Evolutionary conservation across 139 green algal genomes (phyloP).

Genomic region (Asterochloris sp.): DNA sequence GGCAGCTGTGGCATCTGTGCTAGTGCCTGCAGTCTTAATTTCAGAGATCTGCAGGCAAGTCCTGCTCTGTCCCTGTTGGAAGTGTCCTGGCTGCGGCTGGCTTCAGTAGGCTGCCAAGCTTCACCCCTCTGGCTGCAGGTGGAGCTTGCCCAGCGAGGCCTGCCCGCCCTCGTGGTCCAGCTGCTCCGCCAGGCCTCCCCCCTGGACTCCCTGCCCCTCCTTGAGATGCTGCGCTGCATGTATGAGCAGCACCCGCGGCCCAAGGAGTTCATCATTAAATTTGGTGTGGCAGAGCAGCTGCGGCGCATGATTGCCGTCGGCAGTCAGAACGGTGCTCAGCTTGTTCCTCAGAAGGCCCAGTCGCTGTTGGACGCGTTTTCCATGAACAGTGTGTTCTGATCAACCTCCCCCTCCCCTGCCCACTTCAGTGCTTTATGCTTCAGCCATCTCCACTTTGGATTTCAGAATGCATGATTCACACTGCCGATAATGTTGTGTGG

Average conservation of each 20-base stretch:
- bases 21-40: background rate
- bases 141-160: constrained; percentile 28
- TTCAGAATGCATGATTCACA: no score
- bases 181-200: constrained; percentile 34
- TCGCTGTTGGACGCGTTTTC: constrained; percentile 71
- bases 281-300: constrained; percentile 48
- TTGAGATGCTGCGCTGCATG: constrained; percentile 56
- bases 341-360: constrained; percentile 54
- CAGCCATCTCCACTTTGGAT: no score
- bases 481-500: no score
- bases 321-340: constrained; percentile 27
- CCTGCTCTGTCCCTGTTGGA: no score
- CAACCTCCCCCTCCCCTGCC: no score
- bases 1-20: no score
- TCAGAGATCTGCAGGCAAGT: no score
- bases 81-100: no score
- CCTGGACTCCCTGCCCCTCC: constrained; percentile 29
- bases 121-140: background rate
- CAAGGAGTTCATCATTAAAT: constrained; percentile 75
- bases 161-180: constrained; percentile 35
- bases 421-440: no score
- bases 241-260: constrained; percentile 74
- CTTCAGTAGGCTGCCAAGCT: no score
- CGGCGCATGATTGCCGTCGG: constrained; percentile 21
- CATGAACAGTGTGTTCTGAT: constrained; percentile 65